Percentiles rank a stretch among this genome's conserved stretches.
Evolutionary conservation across 805 yeast species (phyloP).

Genomic region (Ogataea trehalophila): DNA sequence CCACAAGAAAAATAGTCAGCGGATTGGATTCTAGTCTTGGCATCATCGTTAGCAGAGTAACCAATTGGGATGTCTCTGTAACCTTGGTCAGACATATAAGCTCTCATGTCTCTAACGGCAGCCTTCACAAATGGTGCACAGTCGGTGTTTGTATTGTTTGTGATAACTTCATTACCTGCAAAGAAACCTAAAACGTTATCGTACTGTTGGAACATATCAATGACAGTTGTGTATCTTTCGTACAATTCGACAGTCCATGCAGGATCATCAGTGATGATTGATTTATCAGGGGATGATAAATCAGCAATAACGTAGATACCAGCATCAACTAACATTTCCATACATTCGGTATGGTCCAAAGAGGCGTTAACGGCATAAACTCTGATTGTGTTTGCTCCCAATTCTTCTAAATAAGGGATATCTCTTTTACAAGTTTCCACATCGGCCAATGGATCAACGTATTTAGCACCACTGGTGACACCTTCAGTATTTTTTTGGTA

Average conservation of each 20-base stretch:
- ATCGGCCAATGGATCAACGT: constrained; percentile 77
- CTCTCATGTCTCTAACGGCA: constrained; percentile 84
- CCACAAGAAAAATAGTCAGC: constrained; percentile 91
- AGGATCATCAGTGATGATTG: constrained; percentile 76
- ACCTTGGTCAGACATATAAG: constrained; percentile 58
- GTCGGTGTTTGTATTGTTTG: constrained; percentile 74
- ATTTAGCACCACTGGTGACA: constrained; percentile 28
- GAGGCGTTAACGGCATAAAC: constrained; percentile 81
- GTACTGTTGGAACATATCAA: constrained; percentile 75
- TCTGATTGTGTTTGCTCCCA: constrained; percentile 74
- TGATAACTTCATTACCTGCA: constrained; percentile 97
- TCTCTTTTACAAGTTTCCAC: constrained; percentile 70
- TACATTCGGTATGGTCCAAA: constrained; percentile 69
- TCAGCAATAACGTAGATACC: constrained; percentile 93
- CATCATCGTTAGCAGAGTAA: constrained; percentile 87
- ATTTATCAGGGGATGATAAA: constrained; percentile 75
- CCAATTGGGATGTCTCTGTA: constrained; percentile 90
- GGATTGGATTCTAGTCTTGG: constrained; percentile 67
- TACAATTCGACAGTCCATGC: constrained; percentile 69
- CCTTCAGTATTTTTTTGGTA: constrained; percentile 69
- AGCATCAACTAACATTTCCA: constrained; percentile 68
- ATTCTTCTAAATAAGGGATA: constrained; percentile 63
- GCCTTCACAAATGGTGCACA: constrained; percentile 96
- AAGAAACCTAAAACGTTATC: constrained; percentile 86
- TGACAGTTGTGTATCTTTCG: constrained; percentile 73